Percentiles rank a stretch among this genome's conserved stretches.
phyloP scores from a whole-genome alignment of 257 asterid genomes.

The Eucommia ulmoides region DNA sequence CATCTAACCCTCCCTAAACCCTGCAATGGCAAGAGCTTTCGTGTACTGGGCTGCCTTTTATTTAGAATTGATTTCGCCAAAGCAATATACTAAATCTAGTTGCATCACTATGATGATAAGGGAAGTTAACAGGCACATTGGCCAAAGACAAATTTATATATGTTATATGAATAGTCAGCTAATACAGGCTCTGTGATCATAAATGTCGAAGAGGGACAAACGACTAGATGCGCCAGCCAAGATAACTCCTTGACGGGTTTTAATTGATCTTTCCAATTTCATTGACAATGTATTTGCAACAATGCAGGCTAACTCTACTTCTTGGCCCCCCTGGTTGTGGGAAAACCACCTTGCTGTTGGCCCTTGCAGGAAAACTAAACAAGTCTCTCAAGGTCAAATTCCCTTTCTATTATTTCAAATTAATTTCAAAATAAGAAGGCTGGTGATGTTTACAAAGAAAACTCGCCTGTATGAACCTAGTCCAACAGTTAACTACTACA shows the following conservation, averaged over 20 bases:
- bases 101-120: too few species aligned
- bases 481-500: background rate
- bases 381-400: constrained; percentile 31
- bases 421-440: background rate
- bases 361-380: constrained; percentile 24
- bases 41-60: too few species aligned
- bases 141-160: too few species aligned
- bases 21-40: too few species aligned
- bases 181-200: background rate
- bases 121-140: too few species aligned
- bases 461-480: background rate
- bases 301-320: constrained; percentile 27
- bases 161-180: too few species aligned
- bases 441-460: background rate
- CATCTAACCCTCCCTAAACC: too few species aligned
- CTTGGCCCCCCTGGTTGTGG: constrained; percentile 33
- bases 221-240: background rate
- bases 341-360: constrained; percentile 26
- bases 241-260: background rate
- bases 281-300: too few species aligned
- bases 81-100: too few species aligned
- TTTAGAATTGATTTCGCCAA: too few species aligned
- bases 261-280: background rate
- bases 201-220: background rate
- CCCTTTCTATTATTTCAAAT: background rate